Base-by-base conservation (phyloP, 176 grass and related monocot species). In the Sorghum bicolor region DNA sequence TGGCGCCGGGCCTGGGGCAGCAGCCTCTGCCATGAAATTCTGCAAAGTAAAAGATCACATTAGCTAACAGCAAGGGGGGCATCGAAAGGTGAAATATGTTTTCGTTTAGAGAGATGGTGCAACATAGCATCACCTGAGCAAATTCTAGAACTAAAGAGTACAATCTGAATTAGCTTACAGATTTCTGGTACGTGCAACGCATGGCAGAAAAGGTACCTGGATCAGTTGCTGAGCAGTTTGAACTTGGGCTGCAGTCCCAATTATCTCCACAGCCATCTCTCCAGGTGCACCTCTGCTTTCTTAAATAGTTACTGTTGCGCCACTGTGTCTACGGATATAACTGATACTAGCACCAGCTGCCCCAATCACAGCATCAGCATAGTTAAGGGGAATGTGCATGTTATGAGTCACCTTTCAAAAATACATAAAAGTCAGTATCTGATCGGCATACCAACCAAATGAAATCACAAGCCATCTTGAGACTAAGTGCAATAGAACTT, bases 221-320 rank as follows among this genome's bases (percentile, higher is more conserved):
- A 97, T 86, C 75, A 97, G 72, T 82, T 97, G 95, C 82, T 94
- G 92, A 30, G 95, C 95, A 88, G 92, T 88, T 88, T 98, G 95
- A 82, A 98, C 87, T 89, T 98, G 95, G 67, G 95, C 64, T 37
- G 77, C 81, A 85, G 80, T 98, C 8, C 95, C 95, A 82, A 84
- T 89, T 83, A 95, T 98, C 87, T 98, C 95, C 73, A 98, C 91
- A 2, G 92, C 87, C 95, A 98, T 98, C 79, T 95, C 92, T 79
- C 92, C 95, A 22, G 92, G 90, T 29, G 90, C 86, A 38, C 93
- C 92, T 85, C 90, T 86, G 70, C 88, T 90, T 89, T 98, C 95
- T 78, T 98, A 92, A 83, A 98, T 92, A 70, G 95, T 93, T 73
- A 98, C 90, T 25, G 92, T 89, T 76, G 95, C 95, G 26, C 95